Percentiles rank a stretch among this genome's conserved stretches.
Evolutionary conservation across 225 moss, liverwort and hornwort species (phyloP).

Genomic region (Climacium dendroides): DNA sequence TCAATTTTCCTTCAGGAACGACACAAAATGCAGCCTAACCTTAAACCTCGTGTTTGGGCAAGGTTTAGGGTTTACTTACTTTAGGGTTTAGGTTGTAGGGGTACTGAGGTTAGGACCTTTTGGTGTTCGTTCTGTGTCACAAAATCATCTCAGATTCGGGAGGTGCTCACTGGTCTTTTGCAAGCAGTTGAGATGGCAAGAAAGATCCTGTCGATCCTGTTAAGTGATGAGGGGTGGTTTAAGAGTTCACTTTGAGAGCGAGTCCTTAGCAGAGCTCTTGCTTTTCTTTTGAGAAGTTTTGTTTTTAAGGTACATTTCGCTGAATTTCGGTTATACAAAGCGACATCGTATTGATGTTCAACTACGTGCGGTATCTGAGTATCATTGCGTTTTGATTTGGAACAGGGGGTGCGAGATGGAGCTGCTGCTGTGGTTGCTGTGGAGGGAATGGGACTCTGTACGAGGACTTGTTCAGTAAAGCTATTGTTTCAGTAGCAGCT

Average conservation of each 20-base stretch:
- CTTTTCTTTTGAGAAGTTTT: neutral
- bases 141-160: conserved; percentile 13
- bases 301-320: neutral
- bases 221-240: neutral
- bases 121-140: neutral
- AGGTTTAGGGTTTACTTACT: neutral
- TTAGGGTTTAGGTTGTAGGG: neutral
- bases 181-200: conserved; percentile 62
- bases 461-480: conserved; percentile 25
- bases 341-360: neutral
- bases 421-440: conserved; percentile 58
- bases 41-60: neutral
- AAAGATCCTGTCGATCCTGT: conserved; percentile 12
- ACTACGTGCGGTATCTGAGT: neutral
- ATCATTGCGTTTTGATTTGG: neutral
- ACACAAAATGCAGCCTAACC: neutral
- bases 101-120: neutral
- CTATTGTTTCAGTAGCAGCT: neutral
- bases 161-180: conserved; percentile 53
- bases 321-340: neutral
- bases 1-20: neutral
- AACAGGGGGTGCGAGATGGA: conserved; percentile 54
- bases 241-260: neutral
- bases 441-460: conserved; percentile 66
- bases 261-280: neutral